These are phyloP conservation scores for Microsporum ferrugineum DNA, from an alignment of 2,329 filamentous ascomycete species.

Conservation along the genomic window DNA sequence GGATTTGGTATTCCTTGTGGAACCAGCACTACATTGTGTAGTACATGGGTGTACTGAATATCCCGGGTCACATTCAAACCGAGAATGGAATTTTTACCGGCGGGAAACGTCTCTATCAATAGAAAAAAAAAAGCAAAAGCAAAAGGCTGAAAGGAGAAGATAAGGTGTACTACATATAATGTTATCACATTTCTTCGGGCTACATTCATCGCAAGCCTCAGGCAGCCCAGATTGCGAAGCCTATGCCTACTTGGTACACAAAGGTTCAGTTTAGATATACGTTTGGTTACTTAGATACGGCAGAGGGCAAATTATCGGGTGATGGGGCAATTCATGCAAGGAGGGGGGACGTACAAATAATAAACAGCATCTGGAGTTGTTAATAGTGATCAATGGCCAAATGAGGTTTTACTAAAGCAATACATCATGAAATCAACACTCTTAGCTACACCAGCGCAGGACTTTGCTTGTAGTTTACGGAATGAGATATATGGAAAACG, in stretches of 20 bases:
- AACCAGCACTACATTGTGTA: neutral
- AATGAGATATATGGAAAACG: neutral
- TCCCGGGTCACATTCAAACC: neutral
- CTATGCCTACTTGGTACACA: neutral
- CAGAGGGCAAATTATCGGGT: neutral
- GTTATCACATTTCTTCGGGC: neutral
- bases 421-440: neutral
- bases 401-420: neutral
- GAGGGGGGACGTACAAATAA: neutral
- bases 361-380: too few relatives aligned
- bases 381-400: neutral
- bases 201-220: neutral
- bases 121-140: neutral
- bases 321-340: neutral
- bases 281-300: neutral
- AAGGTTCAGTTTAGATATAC: neutral
- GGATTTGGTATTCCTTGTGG: neutral
- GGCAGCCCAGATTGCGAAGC: neutral
- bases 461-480: neutral
- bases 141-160: neutral
- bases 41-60: neutral
- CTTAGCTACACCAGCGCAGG: neutral
- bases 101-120: neutral
- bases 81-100: neutral
- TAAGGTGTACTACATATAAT: neutral